Conservation (phyloP, 1,284 basidiomycete species). For the Cerioporus squamosus region DNA sequence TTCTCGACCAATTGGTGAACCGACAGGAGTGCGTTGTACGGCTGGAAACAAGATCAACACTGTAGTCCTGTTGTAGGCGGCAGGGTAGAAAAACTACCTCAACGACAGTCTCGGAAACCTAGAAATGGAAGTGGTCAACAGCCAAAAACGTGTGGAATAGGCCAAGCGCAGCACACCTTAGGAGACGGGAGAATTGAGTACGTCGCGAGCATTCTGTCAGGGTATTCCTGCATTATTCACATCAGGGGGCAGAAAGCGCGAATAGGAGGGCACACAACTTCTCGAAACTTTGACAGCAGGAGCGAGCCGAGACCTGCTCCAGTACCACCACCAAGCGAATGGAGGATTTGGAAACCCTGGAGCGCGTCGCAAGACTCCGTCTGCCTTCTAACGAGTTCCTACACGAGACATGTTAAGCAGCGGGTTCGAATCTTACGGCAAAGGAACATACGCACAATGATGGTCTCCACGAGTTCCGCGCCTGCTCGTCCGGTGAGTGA, state of each 20-base stretch:
- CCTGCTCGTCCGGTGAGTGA: slow-evolving; percentile 44
- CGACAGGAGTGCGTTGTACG: slow-evolving; percentile 91
- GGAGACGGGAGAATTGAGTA: slow-evolving; percentile 93
- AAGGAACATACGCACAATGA: slow-evolving; percentile 58
- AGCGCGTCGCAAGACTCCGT: slow-evolving; percentile 85
- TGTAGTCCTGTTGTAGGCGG: no score
- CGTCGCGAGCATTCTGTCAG: slow-evolving; percentile 92
- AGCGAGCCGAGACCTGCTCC: slow-evolving; percentile 88
- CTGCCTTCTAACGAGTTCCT: slow-evolving; percentile 77
- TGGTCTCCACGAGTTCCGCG: slow-evolving; percentile 89
- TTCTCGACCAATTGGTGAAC: slow-evolving; percentile 93
- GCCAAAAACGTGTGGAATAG: not conserved
- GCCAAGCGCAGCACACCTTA: slow-evolving; percentile 56
- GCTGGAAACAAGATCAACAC: slow-evolving; percentile 42
- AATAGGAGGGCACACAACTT: slow-evolving; percentile 52
- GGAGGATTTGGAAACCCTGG: slow-evolving; percentile 93
- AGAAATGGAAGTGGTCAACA: not conserved
- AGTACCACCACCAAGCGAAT: slow-evolving; percentile 94
- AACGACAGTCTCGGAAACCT: slow-evolving; percentile 95
- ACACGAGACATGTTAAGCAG: not conserved
- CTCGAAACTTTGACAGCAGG: slow-evolving; percentile 83
- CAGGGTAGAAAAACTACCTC: slow-evolving; percentile 53
- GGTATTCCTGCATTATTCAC: slow-evolving; percentile 70
- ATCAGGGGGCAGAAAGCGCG: slow-evolving; percentile 36
- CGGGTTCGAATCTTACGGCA: not conserved